Conservation (phyloP, 1,284 basidiomycete genomes). For the Melampsora americana region DNA sequence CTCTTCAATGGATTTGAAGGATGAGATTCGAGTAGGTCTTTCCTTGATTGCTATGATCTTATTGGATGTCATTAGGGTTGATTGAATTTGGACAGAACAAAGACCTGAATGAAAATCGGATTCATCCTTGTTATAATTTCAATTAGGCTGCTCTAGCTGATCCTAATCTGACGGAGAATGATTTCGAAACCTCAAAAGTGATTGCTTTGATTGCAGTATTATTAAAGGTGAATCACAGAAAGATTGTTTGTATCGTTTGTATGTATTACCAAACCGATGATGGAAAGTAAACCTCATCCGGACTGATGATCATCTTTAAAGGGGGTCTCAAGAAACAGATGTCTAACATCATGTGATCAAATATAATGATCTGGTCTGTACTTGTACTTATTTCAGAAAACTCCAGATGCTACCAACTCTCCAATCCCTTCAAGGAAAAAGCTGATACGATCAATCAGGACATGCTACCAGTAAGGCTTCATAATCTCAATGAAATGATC, state of each 20-base stretch:
- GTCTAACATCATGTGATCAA: no score
- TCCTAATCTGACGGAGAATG: constrained; percentile 18
- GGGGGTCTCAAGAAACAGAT: no score
- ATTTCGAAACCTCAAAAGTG: constrained; percentile 40
- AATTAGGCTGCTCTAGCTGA: constrained; percentile 24
- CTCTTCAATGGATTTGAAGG: no score
- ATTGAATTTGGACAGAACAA: no score
- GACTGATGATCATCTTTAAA: no score
- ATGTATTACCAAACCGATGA: no score
- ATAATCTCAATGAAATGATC: neutral
- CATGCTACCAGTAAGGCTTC: constrained; percentile 39
- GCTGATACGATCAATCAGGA: constrained; percentile 35
- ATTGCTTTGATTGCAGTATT: constrained; percentile 36
- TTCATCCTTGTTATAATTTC: no score
- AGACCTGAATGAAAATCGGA: no score
- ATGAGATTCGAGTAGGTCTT: no score
- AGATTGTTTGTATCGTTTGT: neutral
- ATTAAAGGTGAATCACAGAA: constrained; percentile 11
- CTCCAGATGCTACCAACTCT: neutral
- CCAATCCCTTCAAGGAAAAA: constrained; percentile 33
- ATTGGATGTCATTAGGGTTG: no score
- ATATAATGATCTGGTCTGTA: neutral
- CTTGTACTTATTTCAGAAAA: neutral
- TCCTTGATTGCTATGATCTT: no score
- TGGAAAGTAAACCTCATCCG: no score